Evolutionary conservation across 495 filamentous ascomycete genomes (phyloP), one percentile per base, ranked within the genome.

Genomic region (Daldinia bambusicola): DNA sequence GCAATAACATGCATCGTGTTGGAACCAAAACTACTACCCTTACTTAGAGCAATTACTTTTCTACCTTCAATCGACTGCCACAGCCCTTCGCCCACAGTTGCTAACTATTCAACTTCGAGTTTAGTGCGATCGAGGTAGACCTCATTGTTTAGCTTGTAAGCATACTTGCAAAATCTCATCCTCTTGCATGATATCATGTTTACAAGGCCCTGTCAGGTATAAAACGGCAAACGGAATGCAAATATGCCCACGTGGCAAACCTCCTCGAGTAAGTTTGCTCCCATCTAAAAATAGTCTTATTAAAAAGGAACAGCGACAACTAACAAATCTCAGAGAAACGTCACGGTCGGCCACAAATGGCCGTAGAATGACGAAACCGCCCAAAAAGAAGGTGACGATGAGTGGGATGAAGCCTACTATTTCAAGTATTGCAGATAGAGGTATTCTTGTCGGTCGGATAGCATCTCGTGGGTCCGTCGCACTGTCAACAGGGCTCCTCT

Each of bases 231-330:
- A 89, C 89, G 0, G 84, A 88, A 63, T 92, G 90, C 77, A 82
- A 85, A 73, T 92, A 92, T 82, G 89, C 88, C 6, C 83, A 84
- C 55, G 85, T 90, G 38, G 90, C 90, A 34, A 90, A 91, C 74
- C 77, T 91, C 20, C 84, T 92, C 7, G 89, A 91, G 88, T 89
- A 70, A 80, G 85, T 84, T 57, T 14, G 26, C 16, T 20, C 4
- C 38, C 22, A 16, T 48, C 16, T 13, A 18, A 37, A 36, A 20
- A 13, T 12, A 20, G 10, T 32, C 38, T 34, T 14, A 10, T 61
- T 43, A 14, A 43, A 40, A 56, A 14, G 32, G 16, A 10, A 9
- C 22, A 30, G 3, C 22, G 26, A n/a, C 30, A 41, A 53, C 69
- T 70, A 40, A 72, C 60, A 8, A 32, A 31, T 22, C 2, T 5